Conservation (phyloP, 371 early-diverging fungal genomes). For the Capillidium heterosporum region DNA sequence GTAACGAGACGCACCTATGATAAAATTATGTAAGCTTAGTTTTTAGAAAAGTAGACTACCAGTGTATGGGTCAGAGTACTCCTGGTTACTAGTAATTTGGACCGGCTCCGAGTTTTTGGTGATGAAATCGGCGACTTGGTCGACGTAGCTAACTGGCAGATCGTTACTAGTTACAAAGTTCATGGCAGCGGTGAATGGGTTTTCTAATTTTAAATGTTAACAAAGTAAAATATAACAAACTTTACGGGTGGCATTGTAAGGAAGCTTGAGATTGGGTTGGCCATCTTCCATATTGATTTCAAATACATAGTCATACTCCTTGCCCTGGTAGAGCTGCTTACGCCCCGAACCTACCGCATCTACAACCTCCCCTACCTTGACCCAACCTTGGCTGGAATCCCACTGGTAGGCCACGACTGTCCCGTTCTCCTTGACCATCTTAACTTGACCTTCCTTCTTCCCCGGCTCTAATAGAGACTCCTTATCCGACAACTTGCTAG, state of each 20-base stretch:
- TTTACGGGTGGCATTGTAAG: conserved; percentile 66
- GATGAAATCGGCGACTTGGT: conserved; percentile 89
- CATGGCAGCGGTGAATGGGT: conserved; percentile 87
- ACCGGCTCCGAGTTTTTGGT: conserved; percentile 58
- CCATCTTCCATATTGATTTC: conserved; percentile 85
- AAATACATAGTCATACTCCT: conserved; percentile 95
- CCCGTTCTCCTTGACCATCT: conserved; percentile 57
- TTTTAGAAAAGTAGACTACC: conserved; percentile 12
- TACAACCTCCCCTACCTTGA: conserved; percentile 87
- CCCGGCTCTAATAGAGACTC: conserved; percentile 60
- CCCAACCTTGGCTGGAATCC: conserved; percentile 52
- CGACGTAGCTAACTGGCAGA: conserved; percentile 62
- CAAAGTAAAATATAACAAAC: neutral
- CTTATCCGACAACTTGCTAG: conserved; percentile 54
- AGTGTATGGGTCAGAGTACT: conserved; percentile 47
- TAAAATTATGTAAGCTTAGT: too few species aligned
- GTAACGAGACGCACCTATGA: neutral
- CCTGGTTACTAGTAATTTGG: conserved; percentile 17
- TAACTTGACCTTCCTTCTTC: conserved; percentile 65
- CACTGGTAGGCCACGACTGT: conserved; percentile 69
- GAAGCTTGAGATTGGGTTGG: conserved; percentile 66
- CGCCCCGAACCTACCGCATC: conserved; percentile 60
- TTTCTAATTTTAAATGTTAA: conserved; percentile 28
- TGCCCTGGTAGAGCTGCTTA: conserved; percentile 65
- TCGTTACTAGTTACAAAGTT: conserved; percentile 65